phyloP scores from a whole-genome alignment of 2,329 filamentous ascomycete species.

The Lojkania enalia region DNA sequence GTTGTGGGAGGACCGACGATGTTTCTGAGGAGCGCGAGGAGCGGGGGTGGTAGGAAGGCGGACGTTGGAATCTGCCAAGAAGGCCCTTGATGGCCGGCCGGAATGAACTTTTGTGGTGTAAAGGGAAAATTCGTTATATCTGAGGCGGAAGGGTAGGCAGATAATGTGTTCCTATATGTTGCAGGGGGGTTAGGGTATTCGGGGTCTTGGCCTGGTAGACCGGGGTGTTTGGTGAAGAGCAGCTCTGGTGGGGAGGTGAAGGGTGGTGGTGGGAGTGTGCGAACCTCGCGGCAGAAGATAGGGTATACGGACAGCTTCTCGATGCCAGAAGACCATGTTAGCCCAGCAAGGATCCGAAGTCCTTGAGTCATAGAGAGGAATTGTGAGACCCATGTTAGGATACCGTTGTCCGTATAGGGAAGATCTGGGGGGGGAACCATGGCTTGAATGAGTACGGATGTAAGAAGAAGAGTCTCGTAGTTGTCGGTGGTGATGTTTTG shows the following conservation, averaged over 20 bases:
- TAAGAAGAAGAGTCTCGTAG: constrained; percentile 37
- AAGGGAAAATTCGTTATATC: constrained; percentile 14
- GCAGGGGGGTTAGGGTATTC: constrained; percentile 31
- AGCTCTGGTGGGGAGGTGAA: constrained; percentile 15
- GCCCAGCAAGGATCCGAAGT: constrained; percentile 31
- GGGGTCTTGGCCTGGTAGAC: constrained; percentile 22
- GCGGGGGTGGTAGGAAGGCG: constrained; percentile 34
- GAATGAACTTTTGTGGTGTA: constrained; percentile 11
- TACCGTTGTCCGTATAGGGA: constrained; percentile 14
- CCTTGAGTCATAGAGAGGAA: constrained; percentile 37
- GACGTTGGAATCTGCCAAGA: constrained; percentile 16
- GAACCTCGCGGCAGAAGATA: constrained; percentile 32
- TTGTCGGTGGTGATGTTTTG: constrained; percentile 35
- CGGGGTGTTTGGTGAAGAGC: constrained; percentile 15
- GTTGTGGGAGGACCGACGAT: constrained; percentile 15
- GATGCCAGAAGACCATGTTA: constrained; percentile 36
- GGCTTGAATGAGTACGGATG: constrained; percentile 26
- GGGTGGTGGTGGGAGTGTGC: constrained; percentile 33
- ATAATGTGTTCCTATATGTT: constrained; percentile 16
- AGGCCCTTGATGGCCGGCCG: constrained; percentile 1
- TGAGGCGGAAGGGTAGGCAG: constrained; percentile 5
- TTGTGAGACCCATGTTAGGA: constrained; percentile 29
- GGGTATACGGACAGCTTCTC: constrained; percentile 37
- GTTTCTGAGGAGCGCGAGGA: constrained; percentile 27
- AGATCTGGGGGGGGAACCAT: constrained; percentile 23